These are phyloP conservation scores for Fomitopsis betulina DNA, from an alignment of 1,284 basidiomycete species.

Conservation along the genomic window DNA sequence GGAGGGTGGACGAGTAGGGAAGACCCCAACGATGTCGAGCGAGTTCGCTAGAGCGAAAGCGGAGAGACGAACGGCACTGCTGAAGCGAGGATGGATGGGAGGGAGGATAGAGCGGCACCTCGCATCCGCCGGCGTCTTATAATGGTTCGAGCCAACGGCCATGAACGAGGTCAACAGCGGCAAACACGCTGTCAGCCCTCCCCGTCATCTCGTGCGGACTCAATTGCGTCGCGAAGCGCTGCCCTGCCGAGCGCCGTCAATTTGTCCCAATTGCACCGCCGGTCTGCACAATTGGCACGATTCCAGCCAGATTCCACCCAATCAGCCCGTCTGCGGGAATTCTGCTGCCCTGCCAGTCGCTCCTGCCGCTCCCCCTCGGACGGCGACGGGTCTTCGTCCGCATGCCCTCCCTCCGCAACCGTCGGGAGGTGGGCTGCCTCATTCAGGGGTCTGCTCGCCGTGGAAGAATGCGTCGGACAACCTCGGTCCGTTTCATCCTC, in stretches of 20 bases:
- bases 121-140: constrained; percentile 4
- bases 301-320: not conserved
- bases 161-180: not conserved
- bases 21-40: constrained; percentile 22
- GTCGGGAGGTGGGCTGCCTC: not conserved
- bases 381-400: constrained; percentile 3
- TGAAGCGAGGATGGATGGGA: constrained; percentile 20
- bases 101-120: constrained; percentile 14
- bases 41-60: constrained; percentile 14
- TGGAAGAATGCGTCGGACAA: not conserved
- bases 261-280: not conserved
- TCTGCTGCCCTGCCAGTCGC: constrained; percentile 1
- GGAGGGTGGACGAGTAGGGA: constrained; percentile 14
- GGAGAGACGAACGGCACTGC: constrained; percentile 16
- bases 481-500: not conserved
- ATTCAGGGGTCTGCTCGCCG: not conserved
- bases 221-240: not conserved
- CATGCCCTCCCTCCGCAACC: constrained; percentile 4
- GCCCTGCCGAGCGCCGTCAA: not conserved
- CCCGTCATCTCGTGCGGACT: constrained; percentile 1
- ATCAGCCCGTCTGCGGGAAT: not conserved
- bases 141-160: constrained; percentile 6
- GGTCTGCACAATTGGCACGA: not conserved
- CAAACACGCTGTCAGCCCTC: not conserved
- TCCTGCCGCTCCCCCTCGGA: not conserved